Evolutionary conservation across 768 basidiomycete genomes (phyloP), one percentile per base, ranked within the genome.

Genomic region (Kwoniella pini): DNA sequence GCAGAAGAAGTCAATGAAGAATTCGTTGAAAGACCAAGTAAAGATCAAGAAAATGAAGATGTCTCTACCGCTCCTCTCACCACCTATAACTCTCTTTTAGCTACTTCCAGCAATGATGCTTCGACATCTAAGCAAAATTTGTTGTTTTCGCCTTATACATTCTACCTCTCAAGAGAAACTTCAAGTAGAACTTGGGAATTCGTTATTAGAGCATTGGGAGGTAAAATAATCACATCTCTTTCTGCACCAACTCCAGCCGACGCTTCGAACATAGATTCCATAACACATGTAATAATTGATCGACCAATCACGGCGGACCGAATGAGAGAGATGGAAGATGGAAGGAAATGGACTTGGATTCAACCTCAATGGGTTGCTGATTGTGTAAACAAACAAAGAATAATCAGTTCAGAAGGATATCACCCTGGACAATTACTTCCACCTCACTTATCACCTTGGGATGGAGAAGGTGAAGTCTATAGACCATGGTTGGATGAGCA

Each of bases 321-420:
- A 21, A 79, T 74, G 63, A 85, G 84, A 53, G 85, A 88, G 65
- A 83, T 84, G 67, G 85, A 87, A 67, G 81, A 83, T 42, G 82
- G 86, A 36, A 79, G 82, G 43, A 85, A 85, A 76, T 84, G 92
- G 71, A 91, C 90, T 74, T 91, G 89, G 77, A 84, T 98, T 17
- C 96, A 98, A 78, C 96, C 96, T 11, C 95, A 98, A 78, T 98
- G 96, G 96, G 84, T 96, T 30, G 90, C 91, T 33, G 96, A 99
- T 77, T 96, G 90, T 77, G 86, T 96, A 75, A 99, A 99, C 76
- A 84, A 86, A 7, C 87, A 87, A 10, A 89, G 84, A 76, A 83
- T 95, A 60, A 82, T 97, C 27, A 83, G 91, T 0, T 90, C 93
- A 69, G 93, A 89, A 62, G 82, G 84, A 26, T 98, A 98, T 75